phyloP scores from a whole-genome alignment of 805 yeast species.

The Saturnispora ahearnii region DNA sequence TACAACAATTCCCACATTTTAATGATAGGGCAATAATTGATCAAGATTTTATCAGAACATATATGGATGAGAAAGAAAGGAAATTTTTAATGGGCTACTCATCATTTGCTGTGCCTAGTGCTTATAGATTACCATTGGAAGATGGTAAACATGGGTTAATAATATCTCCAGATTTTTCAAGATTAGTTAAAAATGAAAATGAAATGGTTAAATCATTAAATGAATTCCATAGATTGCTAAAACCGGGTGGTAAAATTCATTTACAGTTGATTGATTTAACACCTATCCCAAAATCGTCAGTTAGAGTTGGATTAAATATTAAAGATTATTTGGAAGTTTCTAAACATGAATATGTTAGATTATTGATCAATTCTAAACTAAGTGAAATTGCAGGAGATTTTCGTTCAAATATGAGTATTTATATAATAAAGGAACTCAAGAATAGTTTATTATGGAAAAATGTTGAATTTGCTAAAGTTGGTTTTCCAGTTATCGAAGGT shows the following conservation, averaged over 20 bases:
- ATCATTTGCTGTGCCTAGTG: constrained; percentile 24
- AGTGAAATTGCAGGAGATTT: constrained; percentile 7
- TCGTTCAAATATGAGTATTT: constrained; percentile 15
- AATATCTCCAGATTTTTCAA: constrained; percentile 22
- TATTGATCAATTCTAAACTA: constrained; percentile 4
- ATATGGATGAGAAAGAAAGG: constrained; percentile 19
- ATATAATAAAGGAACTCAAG: constrained; percentile 17
- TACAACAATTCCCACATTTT: constrained; percentile 19
- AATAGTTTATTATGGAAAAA: constrained; percentile 20
- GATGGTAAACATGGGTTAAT: constrained; percentile 24
- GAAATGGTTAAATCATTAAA: constrained; percentile 17
- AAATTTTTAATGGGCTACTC: constrained; percentile 24
- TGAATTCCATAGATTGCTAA: constrained; percentile 26
- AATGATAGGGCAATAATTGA: constrained; percentile 12
- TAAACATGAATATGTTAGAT: constrained; percentile 3
- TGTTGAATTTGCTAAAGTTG: constrained; percentile 19
- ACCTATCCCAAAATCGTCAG: constrained; percentile 1
- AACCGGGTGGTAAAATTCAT: constrained; percentile 25
- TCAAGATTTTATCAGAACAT: constrained; percentile 16
- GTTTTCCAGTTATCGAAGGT: constrained; percentile 19
- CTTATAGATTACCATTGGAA: constrained; percentile 21
- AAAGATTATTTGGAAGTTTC: constrained; percentile 2
- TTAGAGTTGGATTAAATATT: constrained; percentile 1
- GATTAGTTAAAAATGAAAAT: constrained; percentile 13
- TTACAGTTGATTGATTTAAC: constrained; percentile 24